Percentiles rank a stretch among this genome's conserved stretches.
phyloP scores from a whole-genome alignment of 108 stramenopile species.

The Aurantiochytrium sp. region DNA sequence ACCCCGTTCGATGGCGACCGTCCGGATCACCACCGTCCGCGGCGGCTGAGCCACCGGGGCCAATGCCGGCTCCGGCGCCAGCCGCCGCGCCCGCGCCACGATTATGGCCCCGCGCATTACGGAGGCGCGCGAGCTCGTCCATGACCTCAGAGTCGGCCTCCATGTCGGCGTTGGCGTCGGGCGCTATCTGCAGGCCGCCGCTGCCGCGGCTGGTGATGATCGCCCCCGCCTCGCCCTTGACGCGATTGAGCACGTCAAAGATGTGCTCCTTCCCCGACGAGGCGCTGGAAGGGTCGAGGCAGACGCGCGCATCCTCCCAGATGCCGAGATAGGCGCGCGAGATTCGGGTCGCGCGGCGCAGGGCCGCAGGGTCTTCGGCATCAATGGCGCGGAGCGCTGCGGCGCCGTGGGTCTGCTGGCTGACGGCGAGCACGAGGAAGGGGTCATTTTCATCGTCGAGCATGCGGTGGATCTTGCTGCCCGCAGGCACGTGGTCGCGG shows the following conservation, averaged over 20 bases:
- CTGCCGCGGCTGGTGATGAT: neutral
- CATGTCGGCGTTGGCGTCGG: neutral
- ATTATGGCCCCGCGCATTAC: neutral
- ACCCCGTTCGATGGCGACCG: neutral
- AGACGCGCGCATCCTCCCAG: constrained; percentile 23
- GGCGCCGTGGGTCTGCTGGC: neutral
- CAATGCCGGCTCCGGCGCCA: neutral
- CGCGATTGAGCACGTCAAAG: constrained; percentile 26
- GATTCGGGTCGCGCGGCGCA: neutral
- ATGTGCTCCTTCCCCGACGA: constrained; percentile 11
- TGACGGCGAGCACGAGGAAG: neutral
- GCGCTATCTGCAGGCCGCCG: neutral
- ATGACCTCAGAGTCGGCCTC: neutral
- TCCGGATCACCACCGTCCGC: neutral
- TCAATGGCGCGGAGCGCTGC: neutral
- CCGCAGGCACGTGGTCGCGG: neutral
- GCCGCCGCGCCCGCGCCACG: neutral
- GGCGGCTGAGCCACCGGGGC: neutral
- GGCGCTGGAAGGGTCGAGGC: constrained; percentile 17
- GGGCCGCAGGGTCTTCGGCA: neutral
- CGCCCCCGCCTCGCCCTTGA: constrained; percentile 8
- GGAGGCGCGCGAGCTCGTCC: neutral
- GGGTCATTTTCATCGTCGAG: constrained; percentile 9
- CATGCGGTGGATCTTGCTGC: neutral
- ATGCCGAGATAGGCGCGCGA: neutral